Conservation (phyloP, 192 early-diverging fungal species). For the Backusella sp. region DNA sequence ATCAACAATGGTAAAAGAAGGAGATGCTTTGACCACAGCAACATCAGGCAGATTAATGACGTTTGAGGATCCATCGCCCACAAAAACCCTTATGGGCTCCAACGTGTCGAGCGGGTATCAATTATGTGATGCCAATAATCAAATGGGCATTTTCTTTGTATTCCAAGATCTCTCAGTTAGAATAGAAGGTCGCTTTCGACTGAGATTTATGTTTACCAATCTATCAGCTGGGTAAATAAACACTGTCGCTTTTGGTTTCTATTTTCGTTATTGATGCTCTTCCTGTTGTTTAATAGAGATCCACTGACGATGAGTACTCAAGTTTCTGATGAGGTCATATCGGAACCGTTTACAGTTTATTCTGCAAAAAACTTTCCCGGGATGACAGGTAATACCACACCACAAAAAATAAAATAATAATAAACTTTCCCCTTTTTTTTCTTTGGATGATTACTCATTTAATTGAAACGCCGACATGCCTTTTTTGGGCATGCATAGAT, state of each 20-base stretch:
- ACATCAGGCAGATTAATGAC: not conserved
- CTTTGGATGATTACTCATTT: not conserved
- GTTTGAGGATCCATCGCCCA: slow-evolving; percentile 19
- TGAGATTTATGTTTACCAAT: slow-evolving; percentile 67
- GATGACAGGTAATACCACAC: slow-evolving; percentile 28
- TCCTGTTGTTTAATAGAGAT: slow-evolving; percentile 1
- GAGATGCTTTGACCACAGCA: not conserved
- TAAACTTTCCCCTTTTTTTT: not conserved
- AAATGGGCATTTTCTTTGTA: slow-evolving; percentile 62
- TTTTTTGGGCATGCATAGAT: slow-evolving; percentile 9
- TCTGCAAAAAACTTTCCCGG: slow-evolving; percentile 39
- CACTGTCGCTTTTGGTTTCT: not conserved
- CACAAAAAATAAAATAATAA: too few species aligned
- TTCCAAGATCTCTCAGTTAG: slow-evolving; percentile 78
- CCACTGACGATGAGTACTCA: slow-evolving; percentile 23
- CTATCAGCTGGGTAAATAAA: slow-evolving; percentile 41
- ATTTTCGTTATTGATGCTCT: not conserved
- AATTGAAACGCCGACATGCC: not conserved
- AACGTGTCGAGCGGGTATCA: slow-evolving; percentile 18
- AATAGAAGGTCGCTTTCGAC: slow-evolving; percentile 67
- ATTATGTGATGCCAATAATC: slow-evolving; percentile 7
- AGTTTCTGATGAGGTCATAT: slow-evolving; percentile 16
- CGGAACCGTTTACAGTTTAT: slow-evolving; percentile 36
- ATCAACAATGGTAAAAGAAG: not conserved
- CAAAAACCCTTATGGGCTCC: slow-evolving; percentile 21